Evolutionary conservation across 2,329 filamentous ascomycete genomes (phyloP).

Genomic region (Colletotrichum destructivum): DNA sequence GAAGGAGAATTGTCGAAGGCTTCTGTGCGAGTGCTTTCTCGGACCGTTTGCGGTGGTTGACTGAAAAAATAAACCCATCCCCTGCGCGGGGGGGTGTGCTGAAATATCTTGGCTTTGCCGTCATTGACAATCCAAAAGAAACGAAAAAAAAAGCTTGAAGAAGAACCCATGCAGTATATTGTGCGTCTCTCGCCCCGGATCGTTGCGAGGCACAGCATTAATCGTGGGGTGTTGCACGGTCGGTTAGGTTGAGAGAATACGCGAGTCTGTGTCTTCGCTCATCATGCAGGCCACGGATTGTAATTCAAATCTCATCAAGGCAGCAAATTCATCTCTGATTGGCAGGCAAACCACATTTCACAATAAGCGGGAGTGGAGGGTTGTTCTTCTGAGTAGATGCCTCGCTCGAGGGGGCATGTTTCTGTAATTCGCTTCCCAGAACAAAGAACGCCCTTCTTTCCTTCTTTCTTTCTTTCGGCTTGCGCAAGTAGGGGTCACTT

Average conservation of each 20-base stretch:
- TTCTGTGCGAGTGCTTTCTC: neutral
- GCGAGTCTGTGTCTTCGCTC: neutral
- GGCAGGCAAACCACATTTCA: neutral
- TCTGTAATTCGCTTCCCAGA: slow-evolving; percentile 12
- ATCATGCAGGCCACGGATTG: neutral
- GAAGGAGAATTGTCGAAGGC: neutral
- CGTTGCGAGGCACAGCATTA: neutral
- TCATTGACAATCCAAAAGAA: slow-evolving; percentile 5
- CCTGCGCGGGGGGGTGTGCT: neutral
- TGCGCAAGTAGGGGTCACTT: neutral
- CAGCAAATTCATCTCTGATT: neutral
- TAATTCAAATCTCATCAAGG: neutral
- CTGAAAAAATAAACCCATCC: neutral
- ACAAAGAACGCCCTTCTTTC: neutral
- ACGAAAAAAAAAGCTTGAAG: slow-evolving; percentile 5
- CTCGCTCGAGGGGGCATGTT: neutral
- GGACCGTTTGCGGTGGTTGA: slow-evolving; percentile 1
- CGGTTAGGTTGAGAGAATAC: too few species aligned
- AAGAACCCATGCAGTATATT: neutral
- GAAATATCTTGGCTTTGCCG: slow-evolving; percentile 6
- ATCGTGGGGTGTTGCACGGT: neutral
- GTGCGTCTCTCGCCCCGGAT: too few species aligned
- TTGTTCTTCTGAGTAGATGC: neutral
- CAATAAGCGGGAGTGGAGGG: neutral
- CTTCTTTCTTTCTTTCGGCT: neutral